Conservation (phyloP, 306 rosid species). For the Psophocarpus tetragonolobus region DNA sequence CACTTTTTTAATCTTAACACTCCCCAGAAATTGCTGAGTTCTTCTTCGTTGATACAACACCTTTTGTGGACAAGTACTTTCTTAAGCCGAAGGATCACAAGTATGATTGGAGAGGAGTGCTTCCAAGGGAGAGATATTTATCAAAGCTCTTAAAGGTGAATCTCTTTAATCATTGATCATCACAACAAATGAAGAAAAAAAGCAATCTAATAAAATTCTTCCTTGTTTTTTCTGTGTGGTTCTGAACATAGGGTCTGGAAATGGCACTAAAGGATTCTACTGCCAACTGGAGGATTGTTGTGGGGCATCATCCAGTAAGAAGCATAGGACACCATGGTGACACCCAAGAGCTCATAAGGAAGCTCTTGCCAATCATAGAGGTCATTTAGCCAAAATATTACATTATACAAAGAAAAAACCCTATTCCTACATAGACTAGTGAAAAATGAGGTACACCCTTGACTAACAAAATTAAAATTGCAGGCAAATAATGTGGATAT, state of each 20-base stretch:
- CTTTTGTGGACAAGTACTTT: conserved; percentile 53
- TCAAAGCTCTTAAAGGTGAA: conserved; percentile 44
- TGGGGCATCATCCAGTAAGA: conserved; percentile 52
- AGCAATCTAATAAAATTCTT: background rate
- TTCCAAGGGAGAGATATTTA: conserved; percentile 44
- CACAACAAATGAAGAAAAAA: conserved; percentile 1
- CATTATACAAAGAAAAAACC: background rate
- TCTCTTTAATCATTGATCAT: background rate
- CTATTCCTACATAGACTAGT: background rate
- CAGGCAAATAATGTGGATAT: conserved; percentile 72
- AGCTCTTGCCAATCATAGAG: conserved; percentile 54
- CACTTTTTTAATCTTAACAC: background rate
- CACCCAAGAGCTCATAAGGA: conserved; percentile 40
- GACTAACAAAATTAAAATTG: conserved; percentile 11
- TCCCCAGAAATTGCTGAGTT: conserved; percentile 45
- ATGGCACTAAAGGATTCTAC: conserved; percentile 37
- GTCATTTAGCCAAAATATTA: conserved; percentile 14
- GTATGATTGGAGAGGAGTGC: conserved; percentile 60
- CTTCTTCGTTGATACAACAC: conserved; percentile 53
- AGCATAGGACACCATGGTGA: conserved; percentile 55
- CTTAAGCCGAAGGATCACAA: conserved; percentile 43
- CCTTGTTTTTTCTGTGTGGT: background rate
- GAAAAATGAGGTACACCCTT: conserved; percentile 17
- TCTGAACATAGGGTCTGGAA: conserved; percentile 43
- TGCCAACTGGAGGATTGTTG: conserved; percentile 51